These are phyloP conservation scores for Aurifilum marmelostoma DNA, from an alignment of 2,329 filamentous ascomycete species.

Conservation along the genomic window DNA sequence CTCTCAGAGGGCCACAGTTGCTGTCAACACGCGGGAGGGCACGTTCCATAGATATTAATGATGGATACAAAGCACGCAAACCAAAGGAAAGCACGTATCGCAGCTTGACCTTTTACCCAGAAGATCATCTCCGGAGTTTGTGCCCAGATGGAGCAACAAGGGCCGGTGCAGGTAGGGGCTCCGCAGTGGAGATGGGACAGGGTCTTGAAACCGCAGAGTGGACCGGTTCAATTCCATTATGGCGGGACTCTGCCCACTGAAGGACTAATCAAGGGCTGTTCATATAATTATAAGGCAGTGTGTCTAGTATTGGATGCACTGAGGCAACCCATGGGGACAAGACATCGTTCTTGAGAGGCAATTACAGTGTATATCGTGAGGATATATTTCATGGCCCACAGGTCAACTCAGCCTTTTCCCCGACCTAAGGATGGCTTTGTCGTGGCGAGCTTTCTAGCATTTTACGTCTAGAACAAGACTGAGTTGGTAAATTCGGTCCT, in stretches of 20 bases:
- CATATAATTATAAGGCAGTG: too few relatives aligned
- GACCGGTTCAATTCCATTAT: neutral
- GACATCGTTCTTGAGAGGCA: too few relatives aligned
- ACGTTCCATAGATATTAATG: neutral
- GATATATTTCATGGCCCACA: neutral
- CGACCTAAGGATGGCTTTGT: too few relatives aligned
- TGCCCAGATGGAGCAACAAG: neutral
- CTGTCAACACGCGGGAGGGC: neutral
- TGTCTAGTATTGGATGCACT: too few relatives aligned
- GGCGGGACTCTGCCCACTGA: too few relatives aligned
- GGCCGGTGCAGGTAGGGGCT: neutral
- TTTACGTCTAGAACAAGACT: neutral
- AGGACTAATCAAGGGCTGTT: too few relatives aligned
- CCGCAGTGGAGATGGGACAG: neutral
- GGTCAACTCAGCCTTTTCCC: too few relatives aligned
- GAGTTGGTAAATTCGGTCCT: too few relatives aligned
- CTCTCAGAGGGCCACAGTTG: neutral
- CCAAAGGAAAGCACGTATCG: neutral
- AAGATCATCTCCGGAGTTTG: neutral
- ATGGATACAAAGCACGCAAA: neutral
- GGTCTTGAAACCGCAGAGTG: constrained; percentile 10
- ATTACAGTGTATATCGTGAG: too few relatives aligned
- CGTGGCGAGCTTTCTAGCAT: neutral
- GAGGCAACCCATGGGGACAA: too few relatives aligned
- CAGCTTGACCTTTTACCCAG: neutral